phyloP scores from a whole-genome alignment of 73 alveolate species.

The Halteria grandinella region DNA sequence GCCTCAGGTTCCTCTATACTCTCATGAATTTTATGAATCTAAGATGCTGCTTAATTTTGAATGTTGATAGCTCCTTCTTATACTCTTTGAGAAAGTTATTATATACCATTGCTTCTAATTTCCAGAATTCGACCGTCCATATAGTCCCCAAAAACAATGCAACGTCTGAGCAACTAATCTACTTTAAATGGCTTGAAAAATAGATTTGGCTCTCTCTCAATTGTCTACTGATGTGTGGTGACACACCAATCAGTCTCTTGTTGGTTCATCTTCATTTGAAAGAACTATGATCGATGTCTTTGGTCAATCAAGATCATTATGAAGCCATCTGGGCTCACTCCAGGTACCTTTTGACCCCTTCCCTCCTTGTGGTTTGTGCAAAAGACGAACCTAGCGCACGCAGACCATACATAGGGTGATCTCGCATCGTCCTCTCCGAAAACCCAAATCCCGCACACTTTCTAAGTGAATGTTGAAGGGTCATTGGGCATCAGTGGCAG shows the following conservation, averaged over 20 bases:
- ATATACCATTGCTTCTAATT: no score
- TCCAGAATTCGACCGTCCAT: no score
- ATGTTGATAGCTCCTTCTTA: no score
- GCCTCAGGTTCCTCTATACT: no score
- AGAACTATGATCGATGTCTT: not conserved
- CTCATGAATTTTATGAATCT: not conserved
- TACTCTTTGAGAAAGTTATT: no score
- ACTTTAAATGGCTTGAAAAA: conserved; percentile 10
- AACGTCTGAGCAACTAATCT: not conserved
- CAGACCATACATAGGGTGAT: conserved; percentile 20
- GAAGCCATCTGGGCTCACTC: not conserved
- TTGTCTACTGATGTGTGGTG: not conserved
- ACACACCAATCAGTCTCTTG: conserved; percentile 7
- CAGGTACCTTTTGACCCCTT: conserved; percentile 1
- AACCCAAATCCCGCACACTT: conserved; percentile 37
- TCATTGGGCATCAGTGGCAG: conserved; percentile 49
- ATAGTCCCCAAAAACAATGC: no score
- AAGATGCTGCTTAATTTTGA: no score
- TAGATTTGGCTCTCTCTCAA: conserved; percentile 25
- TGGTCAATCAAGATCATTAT: not conserved
- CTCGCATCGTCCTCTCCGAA: conserved; percentile 14
- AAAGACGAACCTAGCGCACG: conserved; percentile 8
- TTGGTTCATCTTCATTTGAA: not conserved
- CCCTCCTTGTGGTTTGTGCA: conserved; percentile 38
- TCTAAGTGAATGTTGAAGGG: not conserved